Evolutionary conservation across 495 filamentous ascomycete genomes (phyloP), one percentile per base, ranked within the genome.

Genomic region (Cercophora scortea): DNA sequence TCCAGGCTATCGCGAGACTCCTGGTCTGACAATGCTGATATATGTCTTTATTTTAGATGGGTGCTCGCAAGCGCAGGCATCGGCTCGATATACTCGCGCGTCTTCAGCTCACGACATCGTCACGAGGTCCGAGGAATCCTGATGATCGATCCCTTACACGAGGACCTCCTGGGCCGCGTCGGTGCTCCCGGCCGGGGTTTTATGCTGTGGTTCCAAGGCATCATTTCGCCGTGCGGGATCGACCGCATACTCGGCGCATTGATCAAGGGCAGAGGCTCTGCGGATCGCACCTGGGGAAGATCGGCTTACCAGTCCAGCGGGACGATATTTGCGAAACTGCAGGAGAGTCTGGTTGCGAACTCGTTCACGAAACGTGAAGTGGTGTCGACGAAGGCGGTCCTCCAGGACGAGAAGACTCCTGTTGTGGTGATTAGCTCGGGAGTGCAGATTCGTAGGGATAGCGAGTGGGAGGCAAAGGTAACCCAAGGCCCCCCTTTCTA

Each of bases 281-380:
- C 87, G 61, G 93, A 96, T 61, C 85, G 93, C 0, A 81, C 92
- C 4, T 88, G 85, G 59, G 93, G 93, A 5, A 74, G 79, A 19
- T 79, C 80, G 7, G 82, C 89, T 0, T 86, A 90, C 57, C 88
- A 94, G 66, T 79, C 74, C 13, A 90, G 86, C 12, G 88, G 85
- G 55, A 85, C 79, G 59, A 84, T 96, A 63, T 93, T 90, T 60
- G 86, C 89, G 5, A 90, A 91, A 63, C 73, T 98, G 36, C 93
- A 98, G 67, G 93, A 98, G 71, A 92, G 86, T 51, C 71, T 96
- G 1, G 89, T 95, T 16, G 93, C 90, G 9, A 75, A 83, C 50
- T 85, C 84, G 3, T 79, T 96, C 48, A 89, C 89, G 15, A 84
- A 81, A 56, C 87, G 85, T 19, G 93, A 98, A 57, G 80, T 95